Evolutionary conservation across 805 yeast genomes (phyloP), one percentile per base, ranked within the genome.

Genomic region (Nakazawaea siamensis): DNA sequence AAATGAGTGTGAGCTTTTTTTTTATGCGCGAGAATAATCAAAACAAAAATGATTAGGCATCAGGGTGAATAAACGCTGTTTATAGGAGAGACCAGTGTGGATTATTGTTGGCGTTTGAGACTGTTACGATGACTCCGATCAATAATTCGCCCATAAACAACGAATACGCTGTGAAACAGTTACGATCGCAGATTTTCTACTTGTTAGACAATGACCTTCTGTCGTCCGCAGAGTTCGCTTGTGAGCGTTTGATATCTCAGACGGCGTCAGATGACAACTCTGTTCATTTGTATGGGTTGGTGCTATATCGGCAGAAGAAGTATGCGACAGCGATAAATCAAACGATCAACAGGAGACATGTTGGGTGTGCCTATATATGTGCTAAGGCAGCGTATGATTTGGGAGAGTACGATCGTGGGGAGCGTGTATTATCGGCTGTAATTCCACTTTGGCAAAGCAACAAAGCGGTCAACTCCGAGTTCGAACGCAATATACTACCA

Each of bases 221-320:
- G 29, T 58, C 64, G 11, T 81, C 88, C 18, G 97, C 97, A 2
- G 87, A 80, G 49, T 85, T 92, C 57, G 78, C 90, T 4, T 75
- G 87, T 13, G 97, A 92, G 53, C 65, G 94, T 43, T 62, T 86
- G 16, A 57, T 81, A 23, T 85, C 95, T 2, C 70, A 73, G 33
- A 67, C 67, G 31, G 62, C 65, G n/a, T 54, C 64, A 25, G 69
- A 73, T 42, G 53, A 69, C 5, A 84, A 79, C 35, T 70, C 88
- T 8, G 51, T 72, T 4, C 82, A 85, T 52, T 59, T 87, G 26
- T 77, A 82, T 50, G 85, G 83, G 12, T 58, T 82, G 25, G 76
- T 82, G 1, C 63, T 82, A 35, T 76, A 58, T 48, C 73, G 77
- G 38, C 72, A 67, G 41, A 63, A 65, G 12, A 70, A 78, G 45